Conservation (phyloP, 1,284 basidiomycete genomes). For the Trichosporon sp. region DNA sequence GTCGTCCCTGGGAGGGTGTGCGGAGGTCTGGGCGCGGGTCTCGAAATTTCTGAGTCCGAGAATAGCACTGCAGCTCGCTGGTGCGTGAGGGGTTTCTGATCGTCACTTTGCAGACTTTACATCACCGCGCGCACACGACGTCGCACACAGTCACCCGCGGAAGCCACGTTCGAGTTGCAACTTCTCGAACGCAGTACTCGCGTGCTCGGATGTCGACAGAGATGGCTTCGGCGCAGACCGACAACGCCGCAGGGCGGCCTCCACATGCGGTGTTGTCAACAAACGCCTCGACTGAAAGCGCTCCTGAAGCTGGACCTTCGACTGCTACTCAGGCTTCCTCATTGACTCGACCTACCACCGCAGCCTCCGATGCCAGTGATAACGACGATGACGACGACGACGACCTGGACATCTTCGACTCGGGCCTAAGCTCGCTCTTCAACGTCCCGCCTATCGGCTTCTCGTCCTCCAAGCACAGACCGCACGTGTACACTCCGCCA, state of each 20-base stretch:
- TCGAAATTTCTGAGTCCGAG: no score
- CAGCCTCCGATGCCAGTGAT: neutral
- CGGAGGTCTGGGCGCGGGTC: no score
- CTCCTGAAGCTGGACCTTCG: neutral
- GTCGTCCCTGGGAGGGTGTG: no score
- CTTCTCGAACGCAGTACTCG: no score
- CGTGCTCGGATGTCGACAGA: neutral
- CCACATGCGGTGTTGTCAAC: neutral
- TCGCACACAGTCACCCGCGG: no score
- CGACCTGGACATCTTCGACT: conserved; percentile 35
- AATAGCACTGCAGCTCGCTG: no score
- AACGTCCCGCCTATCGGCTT: conserved; percentile 39
- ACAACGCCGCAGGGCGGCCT: no score
- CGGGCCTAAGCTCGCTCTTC: conserved; percentile 35
- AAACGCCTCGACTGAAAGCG: neutral
- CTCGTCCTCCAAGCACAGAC: conserved; percentile 15
- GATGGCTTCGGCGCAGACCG: neutral
- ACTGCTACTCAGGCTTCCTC: neutral
- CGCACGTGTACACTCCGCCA: conserved; percentile 25
- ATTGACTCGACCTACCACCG: neutral
- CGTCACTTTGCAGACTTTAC: no score
- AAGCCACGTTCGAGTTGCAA: no score
- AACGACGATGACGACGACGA: neutral
- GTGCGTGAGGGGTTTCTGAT: no score
- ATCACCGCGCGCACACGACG: no score